Evolutionary conservation across 306 rosid species (phyloP), one percentile per base, ranked within the genome.

Genomic region (Dryas octopetala): DNA sequence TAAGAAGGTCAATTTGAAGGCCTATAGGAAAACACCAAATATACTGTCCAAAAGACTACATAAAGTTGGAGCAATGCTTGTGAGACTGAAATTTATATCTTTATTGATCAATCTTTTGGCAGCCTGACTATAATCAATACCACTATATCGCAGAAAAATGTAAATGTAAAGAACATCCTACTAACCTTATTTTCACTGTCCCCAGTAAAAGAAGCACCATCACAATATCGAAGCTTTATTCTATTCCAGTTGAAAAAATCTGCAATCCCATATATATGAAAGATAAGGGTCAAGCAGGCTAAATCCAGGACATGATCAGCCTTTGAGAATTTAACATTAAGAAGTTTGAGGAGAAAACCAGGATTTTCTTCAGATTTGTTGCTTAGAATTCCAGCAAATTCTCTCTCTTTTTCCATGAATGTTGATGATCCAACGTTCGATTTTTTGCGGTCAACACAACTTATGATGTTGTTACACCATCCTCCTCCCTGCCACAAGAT

Each of bases 181-280:
- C 68, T 17, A 66, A 89, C 97, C 96, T 81, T 75, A 75, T 86
- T 71, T 68, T 90, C 90, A 55, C 79, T 40, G 68, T 90, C 96
- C 60, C 98, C 96, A 45, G 91, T 23, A 66, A 90, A 92, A 41
- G 98, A 92, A 68, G 94, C 94, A 17, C 96, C 98, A n/a, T 92
- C 96, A 71, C 98, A 92, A 62, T 90, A 92, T 49, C 94, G 93
- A 80, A 92, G 82, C 84, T 86, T 85, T 50, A 87, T 91, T 85
- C 92, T 82, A 70, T 90, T 92, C 96, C 96, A 90, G 78, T 88
- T 90, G 87, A 78, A 90, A 82, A 92, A 90, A 74, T 90, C 98
- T 92, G 84, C 83, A 76, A 80, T 44, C 41, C 61, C 17, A 54
- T 13, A 45, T 62, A 46, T 57, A 74, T 53, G 46, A 32, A 68